Base-by-base conservation (phyloP, 805 yeast genomes). In the Saccharomyces paradoxus region DNA sequence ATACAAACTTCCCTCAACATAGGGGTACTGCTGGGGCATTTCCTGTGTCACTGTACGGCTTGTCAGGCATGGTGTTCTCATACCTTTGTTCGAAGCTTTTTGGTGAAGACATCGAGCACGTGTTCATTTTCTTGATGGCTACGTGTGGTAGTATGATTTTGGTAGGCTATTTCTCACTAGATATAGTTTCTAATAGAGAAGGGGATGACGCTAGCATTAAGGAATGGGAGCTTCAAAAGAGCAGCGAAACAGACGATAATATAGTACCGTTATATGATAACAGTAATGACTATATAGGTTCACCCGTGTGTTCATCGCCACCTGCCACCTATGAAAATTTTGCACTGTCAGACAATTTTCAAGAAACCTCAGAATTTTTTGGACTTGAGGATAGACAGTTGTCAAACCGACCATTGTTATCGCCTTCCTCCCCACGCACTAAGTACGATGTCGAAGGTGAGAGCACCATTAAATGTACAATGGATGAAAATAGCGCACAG, bases 11-110 rank as follows among this genome's bases (percentile, higher is more conserved):
- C 59, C 92, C 92, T 0, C 71, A 79, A 29, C 82, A 83, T 62
- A 75, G 86, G 63, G 94, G 89, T 24, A 74, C 82, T 6, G 89
- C 89, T 1, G 84, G 83, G 21, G 83, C 88, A 0, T 72, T 80
- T 47, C 88, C 89, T 1, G 86, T 84, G 3, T 78, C 87, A 13
- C 74, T 83, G 0, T 87, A 81, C 67, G 95, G 92, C 0, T 69
- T 87, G 46, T 80, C 89, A 5, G 90, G 92, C 2, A 74, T 87
- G 46, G 59, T 84, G 21, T 84, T 83, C 63, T 81, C 89, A 2
- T 66, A 78, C 2, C 61, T 84, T 2, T 79, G 87, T 13, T 81
- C 86, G 0, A 61, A 69, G 5, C 74, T 78, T 51, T 86, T 80
- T 59, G 66, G 70, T 7, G 80, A 76, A 31, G 69, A 84, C 58